A percentile compares a stretch with the other conserved stretches of the same genome.
phyloP scores from a whole-genome alignment of 345 rosid species.

The Adansonia digitata region DNA sequence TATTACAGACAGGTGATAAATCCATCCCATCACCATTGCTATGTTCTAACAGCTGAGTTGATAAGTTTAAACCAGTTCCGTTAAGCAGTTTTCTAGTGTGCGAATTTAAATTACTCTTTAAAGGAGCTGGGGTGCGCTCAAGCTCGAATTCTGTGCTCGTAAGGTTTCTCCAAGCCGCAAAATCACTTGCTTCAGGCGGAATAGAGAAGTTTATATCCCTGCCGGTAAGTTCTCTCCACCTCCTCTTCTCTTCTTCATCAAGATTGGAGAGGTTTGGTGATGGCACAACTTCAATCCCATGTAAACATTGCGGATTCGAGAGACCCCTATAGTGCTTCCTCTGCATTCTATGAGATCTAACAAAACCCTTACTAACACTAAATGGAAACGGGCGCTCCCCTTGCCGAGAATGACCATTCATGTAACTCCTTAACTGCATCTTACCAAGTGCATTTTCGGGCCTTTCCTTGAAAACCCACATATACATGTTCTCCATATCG shows the following conservation, averaged over 20 bases:
- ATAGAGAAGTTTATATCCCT: conserved; percentile 76
- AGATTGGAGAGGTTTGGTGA: conserved; percentile 68
- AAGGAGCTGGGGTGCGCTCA: conserved; percentile 56
- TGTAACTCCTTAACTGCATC: conserved; percentile 97
- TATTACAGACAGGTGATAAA: conserved; percentile 63
- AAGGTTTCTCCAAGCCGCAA: conserved; percentile 86
- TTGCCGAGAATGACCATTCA: conserved; percentile 97
- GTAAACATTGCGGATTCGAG: conserved; percentile 94
- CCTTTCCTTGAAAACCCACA: conserved; percentile 98
- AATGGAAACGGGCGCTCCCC: conserved; percentile 94
- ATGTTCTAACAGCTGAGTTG: conserved; percentile 59
- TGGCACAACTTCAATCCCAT: conserved; percentile 76
- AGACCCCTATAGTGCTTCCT: conserved; percentile 95
- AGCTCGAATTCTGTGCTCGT: conserved; percentile 89
- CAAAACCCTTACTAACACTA: conserved; percentile 85
- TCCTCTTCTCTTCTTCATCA: conserved; percentile 83
- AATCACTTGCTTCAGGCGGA: conserved; percentile 85
- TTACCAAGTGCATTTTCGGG: conserved; percentile 97
- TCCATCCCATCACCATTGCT: conserved; percentile 63
- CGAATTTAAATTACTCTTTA: conserved; percentile 46
- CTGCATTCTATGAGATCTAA: conserved; percentile 96
- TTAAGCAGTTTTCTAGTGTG: conserved; percentile 71
- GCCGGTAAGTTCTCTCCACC: conserved; percentile 93
- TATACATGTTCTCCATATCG: conserved; percentile 99
- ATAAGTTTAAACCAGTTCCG: conserved; percentile 76